Conservation (phyloP, 2,329 filamentous ascomycete genomes). For the Cytospora paraplurivora region DNA sequence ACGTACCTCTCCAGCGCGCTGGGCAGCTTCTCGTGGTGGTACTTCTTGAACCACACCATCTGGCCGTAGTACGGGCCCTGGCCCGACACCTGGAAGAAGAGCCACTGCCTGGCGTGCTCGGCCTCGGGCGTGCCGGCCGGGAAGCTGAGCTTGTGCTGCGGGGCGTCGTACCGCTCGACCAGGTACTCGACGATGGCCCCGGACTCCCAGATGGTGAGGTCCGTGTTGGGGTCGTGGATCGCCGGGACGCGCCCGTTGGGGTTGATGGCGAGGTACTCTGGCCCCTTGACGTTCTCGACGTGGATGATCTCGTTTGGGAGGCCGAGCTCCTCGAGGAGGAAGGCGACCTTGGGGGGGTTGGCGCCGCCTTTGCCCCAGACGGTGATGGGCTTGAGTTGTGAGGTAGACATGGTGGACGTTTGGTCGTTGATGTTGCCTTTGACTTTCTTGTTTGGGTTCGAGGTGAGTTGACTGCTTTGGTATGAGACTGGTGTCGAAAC, state of each 20-base stretch:
- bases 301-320: slow-evolving; percentile 35
- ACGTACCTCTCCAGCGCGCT: slow-evolving; percentile 10
- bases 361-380: slow-evolving; percentile 34
- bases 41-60: slow-evolving; percentile 38
- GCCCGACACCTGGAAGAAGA: slow-evolving; percentile 46
- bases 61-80: slow-evolving; percentile 49
- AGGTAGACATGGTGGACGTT: slow-evolving; percentile 27
- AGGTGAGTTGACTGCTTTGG: too few species aligned
- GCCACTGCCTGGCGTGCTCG: slow-evolving; percentile 43
- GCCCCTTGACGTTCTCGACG: slow-evolving; percentile 22
- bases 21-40: slow-evolving; percentile 10
- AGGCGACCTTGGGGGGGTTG: slow-evolving; percentile 38
- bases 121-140: slow-evolving; percentile 37
- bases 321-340: slow-evolving; percentile 37
- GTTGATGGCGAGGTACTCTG: slow-evolving; percentile 14
- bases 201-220: slow-evolving; percentile 52
- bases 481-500: too few species aligned
- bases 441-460: background rate
- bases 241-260: slow-evolving; percentile 22
- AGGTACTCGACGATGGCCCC: slow-evolving; percentile 54
- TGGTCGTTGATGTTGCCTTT: too few species aligned
- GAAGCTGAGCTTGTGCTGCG: slow-evolving; percentile 46
- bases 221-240: slow-evolving; percentile 43
- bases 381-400: slow-evolving; percentile 36
- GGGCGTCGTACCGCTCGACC: slow-evolving; percentile 47